Evolutionary conservation across 257 asterid species (phyloP).

Genomic region (Solanum piurae): DNA sequence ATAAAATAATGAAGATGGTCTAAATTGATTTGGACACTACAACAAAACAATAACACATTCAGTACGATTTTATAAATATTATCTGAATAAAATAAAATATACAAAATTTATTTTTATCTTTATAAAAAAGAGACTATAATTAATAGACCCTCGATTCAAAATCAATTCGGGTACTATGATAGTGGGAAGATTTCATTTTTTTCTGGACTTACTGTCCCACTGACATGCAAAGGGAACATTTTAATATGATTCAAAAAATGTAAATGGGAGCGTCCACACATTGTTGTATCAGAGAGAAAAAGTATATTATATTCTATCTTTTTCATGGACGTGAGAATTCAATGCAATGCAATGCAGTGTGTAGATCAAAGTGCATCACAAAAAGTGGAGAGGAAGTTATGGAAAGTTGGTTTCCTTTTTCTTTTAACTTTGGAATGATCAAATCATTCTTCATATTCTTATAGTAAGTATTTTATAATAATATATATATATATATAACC

Average conservation of each 20-base stretch:
- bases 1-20: neutral
- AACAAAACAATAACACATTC: too few species aligned
- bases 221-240: neutral
- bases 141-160: too few species aligned
- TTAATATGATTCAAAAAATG: neutral
- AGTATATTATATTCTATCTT: neutral
- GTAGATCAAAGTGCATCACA: neutral
- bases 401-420: constrained; percentile 37
- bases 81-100: too few species aligned
- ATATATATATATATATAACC: neutral
- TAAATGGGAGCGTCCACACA: neutral
- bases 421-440: constrained; percentile 21
- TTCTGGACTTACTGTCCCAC: neutral
- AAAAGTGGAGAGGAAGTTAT: constrained; percentile 6
- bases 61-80: too few species aligned
- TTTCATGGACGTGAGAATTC: constrained; percentile 2
- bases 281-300: neutral
- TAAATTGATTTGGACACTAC: neutral
- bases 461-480: neutral
- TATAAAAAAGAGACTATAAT: too few species aligned
- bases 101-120: neutral
- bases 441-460: neutral
- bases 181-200: neutral
- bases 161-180: neutral
- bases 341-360: constrained; percentile 1